Percentiles rank a stretch among this genome's conserved stretches.
These are phyloP conservation scores for Fusarium sp. DNA, from an alignment of 2,329 filamentous ascomycete species.

Conservation along the genomic window DNA sequence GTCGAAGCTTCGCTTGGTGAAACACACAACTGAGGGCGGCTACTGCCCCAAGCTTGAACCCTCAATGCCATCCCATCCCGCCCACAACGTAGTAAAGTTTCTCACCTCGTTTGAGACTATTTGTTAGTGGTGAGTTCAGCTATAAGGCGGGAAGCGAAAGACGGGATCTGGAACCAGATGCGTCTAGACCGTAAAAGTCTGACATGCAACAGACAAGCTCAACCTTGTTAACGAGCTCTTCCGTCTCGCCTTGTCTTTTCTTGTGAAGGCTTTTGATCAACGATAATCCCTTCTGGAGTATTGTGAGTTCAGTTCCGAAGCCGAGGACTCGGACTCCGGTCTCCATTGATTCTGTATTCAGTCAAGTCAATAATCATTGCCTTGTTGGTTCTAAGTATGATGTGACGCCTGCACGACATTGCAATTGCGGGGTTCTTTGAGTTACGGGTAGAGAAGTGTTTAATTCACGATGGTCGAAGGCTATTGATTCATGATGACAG, in stretches of 20 bases:
- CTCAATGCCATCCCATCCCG: neutral
- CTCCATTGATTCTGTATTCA: neutral
- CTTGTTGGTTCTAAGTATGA: neutral
- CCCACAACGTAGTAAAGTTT: neutral
- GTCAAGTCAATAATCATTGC: neutral
- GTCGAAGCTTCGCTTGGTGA: slow-evolving; percentile 25
- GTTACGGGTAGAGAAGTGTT: neutral
- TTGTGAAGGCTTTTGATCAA: neutral
- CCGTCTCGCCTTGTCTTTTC: neutral
- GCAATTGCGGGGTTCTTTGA: slow-evolving; percentile 17
- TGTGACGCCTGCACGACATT: slow-evolving; percentile 24
- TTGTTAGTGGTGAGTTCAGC: slow-evolving; percentile 17
- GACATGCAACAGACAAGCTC: slow-evolving; percentile 1
- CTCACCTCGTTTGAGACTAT: neutral
- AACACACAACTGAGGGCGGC: slow-evolving; percentile 27
- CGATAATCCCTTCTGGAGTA: slow-evolving; percentile 7
- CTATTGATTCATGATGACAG: slow-evolving; percentile 28
- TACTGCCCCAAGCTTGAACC: neutral
- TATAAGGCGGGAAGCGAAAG: neutral
- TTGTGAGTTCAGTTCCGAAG: neutral
- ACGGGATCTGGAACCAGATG: slow-evolving; percentile 7
- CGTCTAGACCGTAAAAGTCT: slow-evolving; percentile 15
- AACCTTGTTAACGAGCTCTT: slow-evolving; percentile 1
- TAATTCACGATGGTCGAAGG: neutral
- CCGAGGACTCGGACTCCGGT: slow-evolving; percentile 15